Conservation (phyloP, 2,329 filamentous ascomycete genomes). For the Tolypocladium inflatum region DNA sequence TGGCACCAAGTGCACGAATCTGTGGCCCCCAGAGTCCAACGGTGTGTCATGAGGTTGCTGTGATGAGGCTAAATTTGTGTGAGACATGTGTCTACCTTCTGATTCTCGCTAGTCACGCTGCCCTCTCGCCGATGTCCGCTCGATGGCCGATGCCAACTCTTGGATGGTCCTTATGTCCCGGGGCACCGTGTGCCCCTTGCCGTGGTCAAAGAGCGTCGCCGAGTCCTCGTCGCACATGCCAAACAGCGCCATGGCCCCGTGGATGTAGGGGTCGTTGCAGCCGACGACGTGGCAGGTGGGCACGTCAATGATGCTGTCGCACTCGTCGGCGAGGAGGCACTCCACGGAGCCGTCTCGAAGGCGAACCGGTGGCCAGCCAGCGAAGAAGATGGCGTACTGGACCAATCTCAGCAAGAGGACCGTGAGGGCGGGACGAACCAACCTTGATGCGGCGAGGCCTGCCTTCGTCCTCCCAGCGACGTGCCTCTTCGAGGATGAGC, state of each 20-base stretch:
- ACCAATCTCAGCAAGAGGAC: background rate
- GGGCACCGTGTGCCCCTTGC: slow-evolving; percentile 54
- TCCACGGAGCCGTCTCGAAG: slow-evolving; percentile 24
- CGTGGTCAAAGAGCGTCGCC: slow-evolving; percentile 54
- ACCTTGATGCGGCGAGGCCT: slow-evolving; percentile 26
- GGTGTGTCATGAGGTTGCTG: too few species aligned
- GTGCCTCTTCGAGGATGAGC: slow-evolving; percentile 39
- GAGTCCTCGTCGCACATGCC: slow-evolving; percentile 51
- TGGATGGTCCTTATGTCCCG: slow-evolving; percentile 38
- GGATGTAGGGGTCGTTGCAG: slow-evolving; percentile 49
- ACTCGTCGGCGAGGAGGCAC: slow-evolving; percentile 39
- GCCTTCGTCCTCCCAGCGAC: slow-evolving; percentile 20
- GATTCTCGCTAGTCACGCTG: background rate
- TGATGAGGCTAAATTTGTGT: background rate
- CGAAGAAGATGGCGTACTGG: slow-evolving; percentile 40
- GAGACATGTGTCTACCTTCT: background rate
- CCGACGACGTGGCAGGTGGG: slow-evolving; percentile 45
- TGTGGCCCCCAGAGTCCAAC: too few species aligned
- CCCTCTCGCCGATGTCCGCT: background rate
- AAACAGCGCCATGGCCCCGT: slow-evolving; percentile 51
- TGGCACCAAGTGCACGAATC: too few species aligned
- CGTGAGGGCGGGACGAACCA: slow-evolving; percentile 2
- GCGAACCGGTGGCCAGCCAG: slow-evolving; percentile 43
- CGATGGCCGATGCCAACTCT: slow-evolving; percentile 23
- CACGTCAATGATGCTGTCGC: slow-evolving; percentile 38